These are phyloP conservation scores for Anisodus tanguticus DNA, from an alignment of 257 asterid genomes.

Conservation along the genomic window DNA sequence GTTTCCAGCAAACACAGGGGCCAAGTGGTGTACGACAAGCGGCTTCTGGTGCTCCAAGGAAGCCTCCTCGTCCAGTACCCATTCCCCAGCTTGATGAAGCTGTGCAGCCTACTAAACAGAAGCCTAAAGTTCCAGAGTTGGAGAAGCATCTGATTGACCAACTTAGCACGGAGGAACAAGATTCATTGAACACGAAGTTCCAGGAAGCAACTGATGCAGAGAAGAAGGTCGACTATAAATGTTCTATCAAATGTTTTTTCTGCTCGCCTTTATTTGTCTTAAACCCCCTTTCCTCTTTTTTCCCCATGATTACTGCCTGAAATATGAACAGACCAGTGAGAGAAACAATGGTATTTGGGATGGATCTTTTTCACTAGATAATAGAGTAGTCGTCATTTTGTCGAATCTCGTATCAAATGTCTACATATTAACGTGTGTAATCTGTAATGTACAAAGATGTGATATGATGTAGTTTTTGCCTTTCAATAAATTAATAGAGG, in stretches of 20 bases:
- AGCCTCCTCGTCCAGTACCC: slow-evolving; percentile 94
- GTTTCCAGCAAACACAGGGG: slow-evolving; percentile 67
- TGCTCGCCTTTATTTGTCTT: background rate
- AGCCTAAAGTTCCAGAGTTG: slow-evolving; percentile 85
- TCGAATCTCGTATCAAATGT: background rate
- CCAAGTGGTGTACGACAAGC: slow-evolving; percentile 51
- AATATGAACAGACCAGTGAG: slow-evolving; percentile 16
- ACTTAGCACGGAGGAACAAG: slow-evolving; percentile 93
- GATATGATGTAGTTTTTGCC: background rate
- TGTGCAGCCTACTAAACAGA: slow-evolving; percentile 62
- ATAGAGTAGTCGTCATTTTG: slow-evolving; percentile 2
- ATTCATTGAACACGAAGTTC: slow-evolving; percentile 71
- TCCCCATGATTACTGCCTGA: slow-evolving; percentile 27
- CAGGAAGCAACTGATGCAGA: slow-evolving; percentile 95
- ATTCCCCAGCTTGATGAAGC: slow-evolving; percentile 66
- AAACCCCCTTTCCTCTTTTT: background rate
- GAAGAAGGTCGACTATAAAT: slow-evolving; percentile 60
- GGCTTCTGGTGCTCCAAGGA: slow-evolving; percentile 62
- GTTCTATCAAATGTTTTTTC: background rate
- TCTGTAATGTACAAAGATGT: background rate
- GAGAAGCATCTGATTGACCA: slow-evolving; percentile 90
- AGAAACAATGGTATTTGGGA: background rate
- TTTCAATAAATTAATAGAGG: background rate
- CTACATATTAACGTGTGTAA: slow-evolving; percentile 4
- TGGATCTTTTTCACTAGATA: background rate